Evolutionary conservation across 2,329 filamentous ascomycete genomes (phyloP), one percentile per base, ranked within the genome.

Genomic region (Chaetomium globosum): DNA sequence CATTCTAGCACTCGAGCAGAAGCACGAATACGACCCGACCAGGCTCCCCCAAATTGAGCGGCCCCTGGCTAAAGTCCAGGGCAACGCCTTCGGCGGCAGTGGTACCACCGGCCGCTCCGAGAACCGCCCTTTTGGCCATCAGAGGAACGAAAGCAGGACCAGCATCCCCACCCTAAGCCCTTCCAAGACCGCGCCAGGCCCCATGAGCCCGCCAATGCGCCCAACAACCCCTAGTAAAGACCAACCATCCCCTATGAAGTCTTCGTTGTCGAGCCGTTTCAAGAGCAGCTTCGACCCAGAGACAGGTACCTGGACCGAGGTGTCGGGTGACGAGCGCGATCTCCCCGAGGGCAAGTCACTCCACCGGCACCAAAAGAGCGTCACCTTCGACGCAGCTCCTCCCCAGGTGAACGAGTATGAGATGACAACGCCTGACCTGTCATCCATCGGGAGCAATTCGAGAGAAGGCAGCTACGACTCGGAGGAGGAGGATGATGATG

Each of bases 381-480:
- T 99, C 65, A 99, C 94, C 0, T 99, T 99, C 75, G 93, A 98
- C 78, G 90, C 89, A 46, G 93, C 92, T 1, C 94, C 94, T 26
- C 95, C 95, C 28, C 91, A 96, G 75, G 85, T 99, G 73, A 97
- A 98, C 75, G 95, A 99, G 79, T 99, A 98, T 76, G 95, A 98
- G 78, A 93, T 97, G 90, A 91, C 92, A 39, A 99, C 95, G 2
- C 95, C 95, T 12, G 95, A 97, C 74, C 86, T 96, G n/a, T 97
- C 94, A 1, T 96, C 93, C 0, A 83, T 96, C 28, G 92, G 91
- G 30, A 94, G 91, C 57, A 93, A 90, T 71, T 98, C 94, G 13
- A 89, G 94, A 9, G 92, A 97, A 74, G 92, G 93, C 51, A 98
- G 94, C 79, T 97, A 91, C 75, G 93, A 97, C 68, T 94, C 92